Percentiles rank a stretch among this genome's conserved stretches.
These are phyloP conservation scores for Populus nigra DNA, from an alignment of 345 rosid genomes.

Conservation along the genomic window DNA sequence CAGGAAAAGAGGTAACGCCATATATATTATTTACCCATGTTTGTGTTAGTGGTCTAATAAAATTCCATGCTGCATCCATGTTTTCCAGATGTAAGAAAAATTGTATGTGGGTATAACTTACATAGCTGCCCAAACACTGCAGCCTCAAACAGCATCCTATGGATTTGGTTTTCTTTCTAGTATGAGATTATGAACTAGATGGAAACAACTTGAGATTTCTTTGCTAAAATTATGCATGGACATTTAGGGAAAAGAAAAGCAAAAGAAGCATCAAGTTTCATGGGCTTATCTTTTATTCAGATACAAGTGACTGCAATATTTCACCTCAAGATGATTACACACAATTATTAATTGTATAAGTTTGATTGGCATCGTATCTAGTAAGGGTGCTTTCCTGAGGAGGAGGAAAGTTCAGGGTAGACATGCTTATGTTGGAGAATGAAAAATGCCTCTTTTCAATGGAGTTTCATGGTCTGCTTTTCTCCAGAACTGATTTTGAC, in stretches of 20 bases:
- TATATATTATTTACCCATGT: background rate
- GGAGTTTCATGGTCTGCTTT: no score
- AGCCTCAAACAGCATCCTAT: background rate
- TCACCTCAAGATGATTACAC: background rate
- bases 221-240: background rate
- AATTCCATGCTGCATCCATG: background rate
- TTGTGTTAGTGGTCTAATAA: background rate
- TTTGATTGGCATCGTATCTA: no score
- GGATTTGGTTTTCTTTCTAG: background rate
- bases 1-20: constrained; percentile 14
- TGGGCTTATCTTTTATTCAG: background rate
- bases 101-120: background rate
- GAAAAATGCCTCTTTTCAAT: background rate
- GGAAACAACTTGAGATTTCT: background rate
- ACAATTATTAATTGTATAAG: background rate
- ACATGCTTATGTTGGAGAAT: background rate
- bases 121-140: background rate
- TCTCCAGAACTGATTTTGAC: background rate
- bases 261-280: background rate
- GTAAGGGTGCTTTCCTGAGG: background rate
- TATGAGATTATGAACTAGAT: background rate
- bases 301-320: background rate
- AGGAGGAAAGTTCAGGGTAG: background rate
- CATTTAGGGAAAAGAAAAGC: background rate
- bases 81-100: background rate